phyloP scores from a whole-genome alignment of 1,139 yeast species.

The Sporopachydermia cereana region DNA sequence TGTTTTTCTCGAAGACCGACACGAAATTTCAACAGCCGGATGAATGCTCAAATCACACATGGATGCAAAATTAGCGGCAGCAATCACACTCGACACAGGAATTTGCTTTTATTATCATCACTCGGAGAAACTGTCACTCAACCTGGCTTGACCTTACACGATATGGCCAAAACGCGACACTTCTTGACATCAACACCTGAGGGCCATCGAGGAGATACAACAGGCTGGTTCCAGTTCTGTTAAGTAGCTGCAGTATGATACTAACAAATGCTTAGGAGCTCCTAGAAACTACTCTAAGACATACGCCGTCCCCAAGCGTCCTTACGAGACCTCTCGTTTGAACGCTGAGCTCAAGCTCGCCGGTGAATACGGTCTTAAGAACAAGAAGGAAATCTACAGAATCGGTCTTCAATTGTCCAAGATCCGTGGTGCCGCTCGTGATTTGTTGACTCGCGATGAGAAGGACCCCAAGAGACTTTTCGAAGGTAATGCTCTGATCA shows the following conservation, averaged over 20 bases:
- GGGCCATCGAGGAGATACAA: too few species aligned
- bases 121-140: too few species aligned
- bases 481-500: conserved; percentile 99
- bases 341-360: conserved; percentile 98
- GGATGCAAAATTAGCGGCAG: too few species aligned
- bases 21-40: too few species aligned
- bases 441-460: conserved; percentile 98
- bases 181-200: too few species aligned
- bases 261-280: conserved; percentile 44
- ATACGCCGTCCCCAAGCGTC: conserved; percentile 98
- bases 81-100: too few species aligned
- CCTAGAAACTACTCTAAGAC: conserved; percentile 99
- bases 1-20: too few species aligned
- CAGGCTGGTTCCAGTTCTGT: too few species aligned
- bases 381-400: conserved; percentile 99
- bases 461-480: conserved; percentile 99
- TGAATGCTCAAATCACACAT: too few species aligned
- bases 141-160: too few species aligned
- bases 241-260: not conserved
- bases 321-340: conserved; percentile 98
- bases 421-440: conserved; percentile 99
- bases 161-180: too few species aligned
- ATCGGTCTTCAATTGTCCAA: conserved; percentile 97
- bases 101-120: too few species aligned
- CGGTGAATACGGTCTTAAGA: conserved; percentile 99